These are phyloP conservation scores for Trapa incisa DNA, from an alignment of 345 rosid species.

Conservation along the genomic window DNA sequence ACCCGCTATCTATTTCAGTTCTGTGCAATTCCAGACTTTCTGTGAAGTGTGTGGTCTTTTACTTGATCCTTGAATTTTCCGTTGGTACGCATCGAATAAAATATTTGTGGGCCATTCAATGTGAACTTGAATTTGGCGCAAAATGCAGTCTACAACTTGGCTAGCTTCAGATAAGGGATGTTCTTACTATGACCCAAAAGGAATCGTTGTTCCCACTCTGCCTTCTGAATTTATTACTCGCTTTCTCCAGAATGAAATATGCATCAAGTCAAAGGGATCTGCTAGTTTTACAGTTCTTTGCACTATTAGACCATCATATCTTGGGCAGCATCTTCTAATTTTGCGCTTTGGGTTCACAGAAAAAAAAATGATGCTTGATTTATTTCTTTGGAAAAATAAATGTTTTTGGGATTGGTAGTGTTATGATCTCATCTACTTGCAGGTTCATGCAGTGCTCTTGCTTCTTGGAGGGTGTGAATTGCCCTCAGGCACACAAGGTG, in stretches of 20 bases:
- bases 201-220: neutral
- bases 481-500: slow-evolving; percentile 16
- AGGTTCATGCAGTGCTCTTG: slow-evolving; percentile 38
- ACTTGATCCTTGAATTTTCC: neutral
- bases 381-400: neutral
- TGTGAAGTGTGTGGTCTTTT: neutral
- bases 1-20: neutral
- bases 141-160: neutral
- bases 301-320: too few relatives aligned
- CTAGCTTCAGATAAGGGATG: neutral
- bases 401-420: neutral
- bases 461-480: slow-evolving; percentile 31
- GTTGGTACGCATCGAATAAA: neutral
- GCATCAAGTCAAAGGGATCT: neutral
- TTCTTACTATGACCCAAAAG: neutral
- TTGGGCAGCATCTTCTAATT: too few relatives aligned
- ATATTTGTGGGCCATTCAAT: neutral
- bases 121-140: neutral
- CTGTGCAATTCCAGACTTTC: neutral
- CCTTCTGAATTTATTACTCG: neutral
- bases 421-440: neutral
- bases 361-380: neutral
- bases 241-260: neutral
- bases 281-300: neutral
- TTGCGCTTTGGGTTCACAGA: too few relatives aligned